phyloP scores from a whole-genome alignment of 2,329 filamentous ascomycete genomes.

The Xylaria sp. region DNA sequence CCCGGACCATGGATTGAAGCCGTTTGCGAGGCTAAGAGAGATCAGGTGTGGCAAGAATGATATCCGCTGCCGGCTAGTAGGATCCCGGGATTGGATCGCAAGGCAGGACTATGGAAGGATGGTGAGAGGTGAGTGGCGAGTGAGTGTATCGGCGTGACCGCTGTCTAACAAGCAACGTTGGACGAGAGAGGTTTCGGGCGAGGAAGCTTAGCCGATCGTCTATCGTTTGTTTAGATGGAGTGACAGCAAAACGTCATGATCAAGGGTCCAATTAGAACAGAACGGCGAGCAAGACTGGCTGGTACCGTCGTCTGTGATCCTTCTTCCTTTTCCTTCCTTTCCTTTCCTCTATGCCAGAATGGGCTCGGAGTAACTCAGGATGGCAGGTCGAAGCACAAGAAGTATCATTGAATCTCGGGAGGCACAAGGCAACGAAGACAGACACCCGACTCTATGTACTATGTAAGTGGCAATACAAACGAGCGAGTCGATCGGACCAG shows the following conservation, averaged over 20 bases:
- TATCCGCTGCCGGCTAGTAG: background rate
- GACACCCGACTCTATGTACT: background rate
- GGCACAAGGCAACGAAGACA: constrained; percentile 7
- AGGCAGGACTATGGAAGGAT: constrained; percentile 6
- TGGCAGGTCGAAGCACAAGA: constrained; percentile 10
- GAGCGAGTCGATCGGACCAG: background rate
- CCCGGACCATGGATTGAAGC: constrained; percentile 5
- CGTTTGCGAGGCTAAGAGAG: background rate
- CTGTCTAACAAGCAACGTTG: constrained; percentile 10
- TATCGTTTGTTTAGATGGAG: constrained; percentile 10
- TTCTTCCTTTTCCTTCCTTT: too few species aligned
- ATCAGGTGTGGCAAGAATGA: constrained; percentile 1
- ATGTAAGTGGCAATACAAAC: background rate
- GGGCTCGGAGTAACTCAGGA: constrained; percentile 9
- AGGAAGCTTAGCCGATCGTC: constrained; percentile 4
- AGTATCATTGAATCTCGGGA: constrained; percentile 10
- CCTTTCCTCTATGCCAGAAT: background rate
- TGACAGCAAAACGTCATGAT: constrained; percentile 14
- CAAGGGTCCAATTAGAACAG: constrained; percentile 3
- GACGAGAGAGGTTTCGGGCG: constrained; percentile 3
- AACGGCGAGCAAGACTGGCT: background rate
- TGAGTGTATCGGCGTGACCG: constrained; percentile 1
- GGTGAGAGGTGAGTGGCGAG: constrained; percentile 4
- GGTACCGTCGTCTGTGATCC: background rate
- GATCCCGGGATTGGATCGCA: background rate